A percentile compares a stretch with the other conserved stretches of the same genome.
Conservation (phyloP, 2,329 filamentous ascomycete genomes). For the Verticillium isaacii region DNA sequence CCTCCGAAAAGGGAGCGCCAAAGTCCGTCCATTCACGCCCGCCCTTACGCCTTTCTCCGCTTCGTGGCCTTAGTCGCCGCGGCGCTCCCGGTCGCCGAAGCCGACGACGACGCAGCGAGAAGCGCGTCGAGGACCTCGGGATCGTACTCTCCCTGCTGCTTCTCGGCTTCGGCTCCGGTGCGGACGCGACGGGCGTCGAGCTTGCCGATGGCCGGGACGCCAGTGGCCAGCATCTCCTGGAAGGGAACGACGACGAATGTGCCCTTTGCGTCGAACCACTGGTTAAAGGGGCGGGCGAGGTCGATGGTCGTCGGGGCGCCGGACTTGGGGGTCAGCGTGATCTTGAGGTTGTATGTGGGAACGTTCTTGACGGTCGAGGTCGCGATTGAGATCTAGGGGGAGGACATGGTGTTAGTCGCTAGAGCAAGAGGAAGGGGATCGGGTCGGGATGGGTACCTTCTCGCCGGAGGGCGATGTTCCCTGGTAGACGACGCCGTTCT, state of each 20-base stretch:
- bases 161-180: conserved; percentile 16
- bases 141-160: conserved; percentile 30
- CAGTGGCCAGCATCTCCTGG: conserved; percentile 70
- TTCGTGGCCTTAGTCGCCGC: conserved; percentile 36
- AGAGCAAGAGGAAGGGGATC: neutral
- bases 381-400: conserved; percentile 62
- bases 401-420: conserved; percentile 9
- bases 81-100: conserved; percentile 22
- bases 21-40: neutral
- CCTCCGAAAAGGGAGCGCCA: neutral
- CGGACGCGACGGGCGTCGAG: conserved; percentile 58
- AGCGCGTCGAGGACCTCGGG: conserved; percentile 46
- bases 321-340: conserved; percentile 46
- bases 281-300: conserved; percentile 61
- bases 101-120: conserved; percentile 27
- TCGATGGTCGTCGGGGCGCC: conserved; percentile 40
- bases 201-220: conserved; percentile 60
- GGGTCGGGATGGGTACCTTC: conserved; percentile 40
- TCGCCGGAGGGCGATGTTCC: conserved; percentile 63
- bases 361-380: conserved; percentile 73
- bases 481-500: conserved; percentile 77
- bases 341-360: conserved; percentile 72
- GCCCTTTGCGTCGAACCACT: conserved; percentile 72
- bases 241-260: conserved; percentile 71
- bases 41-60: conserved; percentile 37